A percentile compares a stretch with the other conserved stretches of the same genome.
phyloP scores from a whole-genome alignment of 129 eudicot genomes.

The Daucus carota region DH1_v3.0 NC_030382.2:12003501-12004000 shows the following conservation, averaged over 20 bases:
- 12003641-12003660: constrained; percentile 7
- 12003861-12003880: constrained; percentile 51
- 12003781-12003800: constrained; percentile 38
- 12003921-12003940: constrained; percentile 52
- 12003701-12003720: neutral
- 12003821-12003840: constrained; percentile 34
- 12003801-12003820: constrained; percentile 48
- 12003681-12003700: no score
- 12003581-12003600: constrained; percentile 26
- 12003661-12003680: neutral
- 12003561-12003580: constrained; percentile 13
- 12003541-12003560: constrained; percentile 68
- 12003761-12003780: constrained; percentile 60
- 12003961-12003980: constrained; percentile 48
- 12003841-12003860: constrained; percentile 41
- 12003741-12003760: neutral
- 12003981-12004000: constrained; percentile 70
- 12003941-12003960: constrained; percentile 41
- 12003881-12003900: constrained; percentile 54
- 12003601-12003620: constrained; percentile 35
- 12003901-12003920: constrained; percentile 67
- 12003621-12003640: constrained; percentile 34
- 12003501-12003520: constrained; percentile 24
- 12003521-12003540: constrained; percentile 25
- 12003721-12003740: neutral